Evolutionary conservation across 768 basidiomycete species (phyloP), one percentile per base, ranked within the genome.

Genomic region (Leccinum subgranulosum): DNA sequence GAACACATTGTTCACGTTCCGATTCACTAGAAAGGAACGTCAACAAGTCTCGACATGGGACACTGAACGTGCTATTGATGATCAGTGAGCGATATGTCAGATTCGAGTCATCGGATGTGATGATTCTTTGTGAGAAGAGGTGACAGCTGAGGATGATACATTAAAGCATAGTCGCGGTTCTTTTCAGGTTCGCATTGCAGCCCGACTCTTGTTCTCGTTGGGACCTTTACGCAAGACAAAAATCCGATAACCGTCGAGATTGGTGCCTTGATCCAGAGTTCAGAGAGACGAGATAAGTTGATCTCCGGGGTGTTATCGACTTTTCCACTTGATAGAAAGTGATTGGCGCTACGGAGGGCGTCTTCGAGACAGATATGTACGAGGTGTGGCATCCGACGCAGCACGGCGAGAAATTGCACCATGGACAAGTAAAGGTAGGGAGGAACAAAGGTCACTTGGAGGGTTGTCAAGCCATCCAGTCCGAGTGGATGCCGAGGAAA

Each of bases 341-440:
- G 8, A 7, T 5, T 2, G 11, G 54, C 25, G 15, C 49, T 59
- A 5, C 72, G 66, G 7, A 77, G 63, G 14, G 67, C 64, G 51
- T 69, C 43, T 14, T 71, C 64, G 12, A 80, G 65, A 51, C 72
- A 65, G 3, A 79, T 68, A 10, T 62, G 59, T 50, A 64, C 66
- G 3, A 79, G 65, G 45, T 58, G 17, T 7, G 72, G 75, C 73
- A 76, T 75, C 50, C 64, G 56, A 15, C 63, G 51, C 5, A 80
- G 67, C 9, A 66, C 66, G 21, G 66, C 54, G 8, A 75, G 53
- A 15, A 80, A 61, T 39, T 74, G 69, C 7, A 49, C 51, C 25
- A 64, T 63, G 15, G 66, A 60, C 1, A 73, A 73, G 15, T 67
- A 70, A n/a, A 64, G 54, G 7, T 52, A 29, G 2, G 7, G 10